These are phyloP conservation scores for Martensiomyces pterosporus DNA, from an alignment of 192 early-diverging fungal genomes.

Conservation along the genomic window DNA sequence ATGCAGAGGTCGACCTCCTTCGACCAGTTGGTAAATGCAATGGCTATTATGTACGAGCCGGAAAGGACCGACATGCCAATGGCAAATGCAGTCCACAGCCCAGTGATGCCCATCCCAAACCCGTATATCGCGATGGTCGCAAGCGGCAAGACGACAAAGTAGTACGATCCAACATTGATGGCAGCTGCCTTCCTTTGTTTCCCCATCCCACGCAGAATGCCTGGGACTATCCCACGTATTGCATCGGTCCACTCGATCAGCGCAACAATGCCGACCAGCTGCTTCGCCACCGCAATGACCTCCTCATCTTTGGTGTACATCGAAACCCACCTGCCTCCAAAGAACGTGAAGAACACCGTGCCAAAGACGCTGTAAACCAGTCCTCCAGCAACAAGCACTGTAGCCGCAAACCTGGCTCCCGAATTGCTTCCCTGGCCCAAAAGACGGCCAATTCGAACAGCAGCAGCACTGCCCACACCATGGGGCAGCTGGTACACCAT, in stretches of 20 bases:
- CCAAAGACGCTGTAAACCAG: conserved; percentile 53
- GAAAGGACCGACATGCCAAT: conserved; percentile 33
- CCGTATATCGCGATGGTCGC: conserved; percentile 29
- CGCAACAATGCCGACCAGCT: conserved; percentile 25
- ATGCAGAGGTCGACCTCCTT: conserved; percentile 19
- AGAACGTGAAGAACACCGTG: conserved; percentile 28
- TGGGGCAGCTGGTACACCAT: conserved; percentile 54
- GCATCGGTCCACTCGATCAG: conserved; percentile 51
- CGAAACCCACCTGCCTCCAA: conserved; percentile 56
- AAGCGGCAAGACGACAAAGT: conserved; percentile 48
- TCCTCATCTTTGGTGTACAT: conserved; percentile 45
- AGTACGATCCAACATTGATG: conserved; percentile 53
- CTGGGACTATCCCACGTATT: conserved; percentile 56
- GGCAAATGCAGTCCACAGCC: conserved; percentile 38
- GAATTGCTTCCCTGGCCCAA: conserved; percentile 33
- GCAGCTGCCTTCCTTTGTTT: conserved; percentile 47
- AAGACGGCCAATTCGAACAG: conserved; percentile 53
- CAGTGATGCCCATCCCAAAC: conserved; percentile 28
- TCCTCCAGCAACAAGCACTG: conserved; percentile 26
- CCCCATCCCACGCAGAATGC: conserved; percentile 54
- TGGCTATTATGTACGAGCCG: conserved; percentile 13
- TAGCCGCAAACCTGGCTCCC: conserved; percentile 51
- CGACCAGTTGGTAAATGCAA: conserved; percentile 20
- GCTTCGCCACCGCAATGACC: conserved; percentile 23
- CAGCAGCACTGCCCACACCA: conserved; percentile 52